Percentiles rank a stretch among this genome's conserved stretches.
Evolutionary conservation across 1,284 basidiomycete genomes (phyloP).

Genomic region (Sporisorium reilianum): DNA sequence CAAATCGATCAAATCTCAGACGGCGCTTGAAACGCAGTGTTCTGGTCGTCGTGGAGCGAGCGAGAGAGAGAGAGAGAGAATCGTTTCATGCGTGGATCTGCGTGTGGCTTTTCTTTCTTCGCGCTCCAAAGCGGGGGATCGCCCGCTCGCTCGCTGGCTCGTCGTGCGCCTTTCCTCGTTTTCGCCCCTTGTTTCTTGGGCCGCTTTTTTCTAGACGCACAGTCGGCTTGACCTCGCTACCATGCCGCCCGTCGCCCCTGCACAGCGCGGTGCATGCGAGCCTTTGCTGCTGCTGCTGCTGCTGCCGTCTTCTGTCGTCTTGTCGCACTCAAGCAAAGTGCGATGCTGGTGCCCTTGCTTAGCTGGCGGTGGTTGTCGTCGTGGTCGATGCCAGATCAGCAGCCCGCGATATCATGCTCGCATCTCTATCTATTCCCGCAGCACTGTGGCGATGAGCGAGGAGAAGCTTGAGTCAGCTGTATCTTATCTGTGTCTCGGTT

Average conservation of each 20-base stretch:
- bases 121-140: not conserved
- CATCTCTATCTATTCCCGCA: not conserved
- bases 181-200: not conserved
- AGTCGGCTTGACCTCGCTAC: not conserved
- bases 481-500: not conserved
- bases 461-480: not conserved
- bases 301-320: too few relatives aligned
- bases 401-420: not conserved
- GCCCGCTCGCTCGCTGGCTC: too few relatives aligned
- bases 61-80: too few relatives aligned
- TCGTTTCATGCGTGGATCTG: not conserved
- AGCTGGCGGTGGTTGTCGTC: slow-evolving; percentile 6
- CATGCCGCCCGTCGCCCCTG: too few relatives aligned
- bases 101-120: too few relatives aligned
- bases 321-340: slow-evolving; percentile 4
- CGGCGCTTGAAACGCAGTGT: not conserved
- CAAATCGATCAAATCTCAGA: not conserved
- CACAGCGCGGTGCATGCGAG: too few relatives aligned
- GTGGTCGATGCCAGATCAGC: not conserved
- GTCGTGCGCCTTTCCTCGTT: not conserved
- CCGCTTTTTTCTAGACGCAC: too few relatives aligned
- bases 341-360: slow-evolving; percentile 14
- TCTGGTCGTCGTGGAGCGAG: not conserved
- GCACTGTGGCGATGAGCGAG: not conserved
- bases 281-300: not conserved